Percentiles rank a stretch among this genome's conserved stretches.
These are phyloP conservation scores for Didymella keratinophila DNA, from an alignment of 2,329 filamentous ascomycete species.

Conservation along the genomic window DNA sequence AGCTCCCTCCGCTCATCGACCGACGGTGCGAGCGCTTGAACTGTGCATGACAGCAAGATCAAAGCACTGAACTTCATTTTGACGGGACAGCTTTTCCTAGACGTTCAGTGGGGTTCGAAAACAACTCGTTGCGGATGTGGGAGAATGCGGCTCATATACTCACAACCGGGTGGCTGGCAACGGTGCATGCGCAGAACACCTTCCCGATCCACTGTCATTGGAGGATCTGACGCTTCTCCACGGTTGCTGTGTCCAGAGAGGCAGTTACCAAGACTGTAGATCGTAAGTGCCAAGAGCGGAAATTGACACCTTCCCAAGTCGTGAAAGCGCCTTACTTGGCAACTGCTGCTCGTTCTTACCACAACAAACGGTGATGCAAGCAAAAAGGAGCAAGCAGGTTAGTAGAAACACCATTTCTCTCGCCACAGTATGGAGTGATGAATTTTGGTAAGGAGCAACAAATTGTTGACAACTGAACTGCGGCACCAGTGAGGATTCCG, in stretches of 20 bases:
- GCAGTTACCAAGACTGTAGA: conserved; percentile 44
- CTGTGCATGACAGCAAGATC: conserved; percentile 36
- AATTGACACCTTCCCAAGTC: conserved; percentile 43
- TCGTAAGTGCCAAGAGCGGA: conserved; percentile 36
- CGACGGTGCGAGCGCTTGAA: conserved; percentile 33
- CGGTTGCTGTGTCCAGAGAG: conserved; percentile 39
- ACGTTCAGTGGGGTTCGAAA: conserved; percentile 1
- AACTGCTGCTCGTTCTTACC: conserved; percentile 10
- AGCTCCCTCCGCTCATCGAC: conserved; percentile 16
- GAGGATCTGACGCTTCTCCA: conserved; percentile 12
- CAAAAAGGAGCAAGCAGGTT: too few species aligned
- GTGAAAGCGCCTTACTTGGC: conserved; percentile 34
- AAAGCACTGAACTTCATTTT: conserved; percentile 41
- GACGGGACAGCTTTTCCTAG: background rate
- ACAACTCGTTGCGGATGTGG: background rate
- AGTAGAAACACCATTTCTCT: too few species aligned
- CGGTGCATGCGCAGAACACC: conserved; percentile 24
- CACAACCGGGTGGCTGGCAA: conserved; percentile 20
- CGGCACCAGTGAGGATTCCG: too few species aligned
- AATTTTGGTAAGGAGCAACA: too few species aligned
- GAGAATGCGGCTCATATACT: conserved; percentile 27
- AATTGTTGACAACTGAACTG: too few species aligned
- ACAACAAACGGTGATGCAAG: background rate
- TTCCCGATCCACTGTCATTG: conserved; percentile 36
- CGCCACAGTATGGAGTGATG: too few species aligned